Evolutionary conservation across 2,329 filamentous ascomycete species (phyloP), one percentile per base, ranked within the genome.

Genomic region (Claviceps arundinis): DNA sequence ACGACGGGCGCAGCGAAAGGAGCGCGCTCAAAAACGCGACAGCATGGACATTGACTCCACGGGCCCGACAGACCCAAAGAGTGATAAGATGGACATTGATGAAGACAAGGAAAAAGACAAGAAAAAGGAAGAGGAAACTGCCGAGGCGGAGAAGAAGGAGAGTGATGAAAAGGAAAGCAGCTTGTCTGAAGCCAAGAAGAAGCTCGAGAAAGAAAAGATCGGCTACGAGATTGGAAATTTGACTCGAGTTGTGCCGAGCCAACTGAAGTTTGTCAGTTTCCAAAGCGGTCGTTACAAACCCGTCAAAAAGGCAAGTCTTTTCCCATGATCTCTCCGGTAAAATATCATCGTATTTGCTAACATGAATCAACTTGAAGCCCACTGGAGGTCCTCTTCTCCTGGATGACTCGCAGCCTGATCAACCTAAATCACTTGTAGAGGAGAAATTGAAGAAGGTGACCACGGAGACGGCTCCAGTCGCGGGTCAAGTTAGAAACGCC

Each of bases 171-270:
- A 73, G n/a, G 69, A 74, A 41, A 62, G 67, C 2, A 68, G 72
- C 1, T 66, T 71, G 13, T 69, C 73, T 41, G 80, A 84, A 14
- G 71, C 75, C 40, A 95, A 91, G 79, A 95, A 94, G 78, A 94
- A 93, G 76, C 73, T 75, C 0, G 89, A 96, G 70, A 94, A 93
- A 74, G 93, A 98, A 73, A 97, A 95, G 79, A 80, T 95, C 54
- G 93, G 93, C 59, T 96, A 93, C 66, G 89, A 96, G 57, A 79
- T 98, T 56, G 87, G 93, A 65, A 98, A 98, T 74, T 94, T 98
- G 89, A 94, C 87, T 51, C 81, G 93, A 61, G 89, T 98, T 38
- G 80, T 98, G 47, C 93, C 90, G 1, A 81, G 82, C 47, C 93
- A 98, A 72, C 80, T 97, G 63, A 95, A 95, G 74, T 96, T 91